Conservation (phyloP, 1,139 yeast genomes). For the Ashbya aceris region DNA sequence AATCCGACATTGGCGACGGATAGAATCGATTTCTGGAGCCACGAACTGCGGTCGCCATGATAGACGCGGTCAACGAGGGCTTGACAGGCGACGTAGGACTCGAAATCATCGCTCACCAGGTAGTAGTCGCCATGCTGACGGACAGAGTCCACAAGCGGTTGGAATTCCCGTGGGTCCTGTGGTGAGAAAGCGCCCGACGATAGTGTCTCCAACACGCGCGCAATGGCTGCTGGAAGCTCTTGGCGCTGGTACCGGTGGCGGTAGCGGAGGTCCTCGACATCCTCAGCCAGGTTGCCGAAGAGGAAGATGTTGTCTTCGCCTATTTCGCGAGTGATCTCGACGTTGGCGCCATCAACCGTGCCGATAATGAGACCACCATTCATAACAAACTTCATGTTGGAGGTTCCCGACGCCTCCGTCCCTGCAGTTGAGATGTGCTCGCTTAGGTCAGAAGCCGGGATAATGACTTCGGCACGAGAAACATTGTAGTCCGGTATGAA, state of each 20-base stretch:
- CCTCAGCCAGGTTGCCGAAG: conserved; percentile 84
- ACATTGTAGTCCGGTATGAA: conserved; percentile 90
- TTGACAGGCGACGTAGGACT: conserved; percentile 76
- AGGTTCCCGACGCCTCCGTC: conserved; percentile 93
- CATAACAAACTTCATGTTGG: conserved; percentile 90
- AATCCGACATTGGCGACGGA: conserved; percentile 93
- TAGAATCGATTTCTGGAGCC: conserved; percentile 68
- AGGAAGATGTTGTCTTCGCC: conserved; percentile 89
- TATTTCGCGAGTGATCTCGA: conserved; percentile 86
- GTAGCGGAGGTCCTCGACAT: conserved; percentile 78
- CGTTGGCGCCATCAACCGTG: conserved; percentile 95
- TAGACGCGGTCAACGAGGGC: conserved; percentile 64
- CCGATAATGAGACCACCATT: conserved; percentile 93
- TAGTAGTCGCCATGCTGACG: conserved; percentile 74
- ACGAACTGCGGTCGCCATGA: conserved; percentile 51
- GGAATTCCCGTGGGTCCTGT: conserved; percentile 51
- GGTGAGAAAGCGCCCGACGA: conserved; percentile 63
- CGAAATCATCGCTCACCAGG: conserved; percentile 82
- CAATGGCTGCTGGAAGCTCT: conserved; percentile 43
- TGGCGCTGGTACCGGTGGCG: conserved; percentile 54
- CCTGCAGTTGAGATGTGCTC: conserved; percentile 98
- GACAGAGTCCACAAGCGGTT: conserved; percentile 59
- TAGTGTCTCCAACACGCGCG: conserved; percentile 56
- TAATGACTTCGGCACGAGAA: conserved; percentile 83
- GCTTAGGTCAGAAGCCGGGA: conserved; percentile 83